Base-by-base conservation (phyloP, 768 basidiomycete species). In the Fibroporia radiculosa region DNA sequence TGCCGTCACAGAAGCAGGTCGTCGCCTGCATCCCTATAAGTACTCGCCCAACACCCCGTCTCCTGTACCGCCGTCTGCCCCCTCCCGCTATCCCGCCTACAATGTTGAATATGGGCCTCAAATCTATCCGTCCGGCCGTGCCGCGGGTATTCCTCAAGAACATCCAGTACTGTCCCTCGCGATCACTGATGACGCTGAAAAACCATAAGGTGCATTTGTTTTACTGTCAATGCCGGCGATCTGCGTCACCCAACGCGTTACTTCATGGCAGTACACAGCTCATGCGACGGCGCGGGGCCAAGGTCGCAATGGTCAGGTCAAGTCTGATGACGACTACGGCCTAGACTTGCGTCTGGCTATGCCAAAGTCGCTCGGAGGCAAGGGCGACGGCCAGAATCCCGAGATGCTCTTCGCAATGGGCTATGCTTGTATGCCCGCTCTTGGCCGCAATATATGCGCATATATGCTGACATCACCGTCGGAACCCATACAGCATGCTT, bases 201-300 rank as follows among this genome's bases (percentile, higher is more conserved):
- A 56, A 72, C 54, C 63, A 62, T 52, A 76, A 75, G 62, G 74
- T 73, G 50, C 16, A 46, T 24, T 13, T 7, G 6, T 3, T 1
- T 16, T 3, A 24, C 16, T 14, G 26, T 24, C 13, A 36, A 5
- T 24, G n/a, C 23, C 7, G 14, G 5, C 18, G 3, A 18, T 25
- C 22, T 34, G 23, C 32, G 18, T 25, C 28, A 44, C 7, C 13
- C 14, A 25, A 24, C 33, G 12, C 20, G 22, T 36, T 27, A 27
- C 13, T 33, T 23, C 24, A 39, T 32, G 19, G 8, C 51, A 86
- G 84, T 85, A 82, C 60, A 82, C 82, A 19, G 82, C 79, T 1
- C 72, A 75, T 42, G 84, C 84, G 6, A 71, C 67, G 25, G 84
- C 84, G 0, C 56, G 68, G 28, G 84, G 84, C 10, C 69, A 70